phyloP scores from a whole-genome alignment of 805 yeast genomes.

The Candida dendrica region DNA sequence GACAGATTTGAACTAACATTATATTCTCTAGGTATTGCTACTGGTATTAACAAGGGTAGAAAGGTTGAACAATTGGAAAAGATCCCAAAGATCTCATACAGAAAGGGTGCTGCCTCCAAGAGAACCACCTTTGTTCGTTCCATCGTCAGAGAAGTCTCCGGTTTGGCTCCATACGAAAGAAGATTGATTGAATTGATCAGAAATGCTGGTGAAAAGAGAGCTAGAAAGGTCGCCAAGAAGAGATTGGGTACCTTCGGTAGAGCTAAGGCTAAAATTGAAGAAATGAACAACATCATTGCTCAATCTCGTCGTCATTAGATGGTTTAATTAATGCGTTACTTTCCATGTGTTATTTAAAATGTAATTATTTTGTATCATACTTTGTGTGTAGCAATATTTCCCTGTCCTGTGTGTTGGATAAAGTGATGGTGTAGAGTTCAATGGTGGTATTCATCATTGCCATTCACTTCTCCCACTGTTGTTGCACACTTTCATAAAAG shows the following conservation, averaged over 20 bases:
- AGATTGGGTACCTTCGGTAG: conserved; percentile 99
- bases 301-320: conserved; percentile 90
- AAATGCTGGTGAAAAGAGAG: conserved; percentile 99
- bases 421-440: too few relatives aligned
- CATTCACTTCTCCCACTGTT: too few relatives aligned
- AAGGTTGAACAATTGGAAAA: conserved; percentile 79
- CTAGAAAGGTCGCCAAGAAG: conserved; percentile 99
- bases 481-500: too few relatives aligned
- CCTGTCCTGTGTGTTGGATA: too few relatives aligned
- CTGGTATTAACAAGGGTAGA: conserved; percentile 99
- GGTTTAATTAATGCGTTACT: neutral
- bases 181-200: conserved; percentile 98
- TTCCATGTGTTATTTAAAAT: neutral
- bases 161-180: conserved; percentile 99
- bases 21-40: conserved; percentile 67
- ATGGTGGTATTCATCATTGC: too few relatives aligned
- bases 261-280: conserved; percentile 99
- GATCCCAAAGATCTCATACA: conserved; percentile 86
- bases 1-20: too few relatives aligned
- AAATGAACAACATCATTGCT: conserved; percentile 92
- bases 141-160: conserved; percentile 93
- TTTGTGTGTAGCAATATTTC: neutral
- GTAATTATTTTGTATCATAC: neutral
- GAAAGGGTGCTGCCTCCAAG: conserved; percentile 95
- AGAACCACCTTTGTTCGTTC: conserved; percentile 94